Conservation (phyloP, 176 grass and related monocot species). For the Aegilops umbellulata region DNA sequence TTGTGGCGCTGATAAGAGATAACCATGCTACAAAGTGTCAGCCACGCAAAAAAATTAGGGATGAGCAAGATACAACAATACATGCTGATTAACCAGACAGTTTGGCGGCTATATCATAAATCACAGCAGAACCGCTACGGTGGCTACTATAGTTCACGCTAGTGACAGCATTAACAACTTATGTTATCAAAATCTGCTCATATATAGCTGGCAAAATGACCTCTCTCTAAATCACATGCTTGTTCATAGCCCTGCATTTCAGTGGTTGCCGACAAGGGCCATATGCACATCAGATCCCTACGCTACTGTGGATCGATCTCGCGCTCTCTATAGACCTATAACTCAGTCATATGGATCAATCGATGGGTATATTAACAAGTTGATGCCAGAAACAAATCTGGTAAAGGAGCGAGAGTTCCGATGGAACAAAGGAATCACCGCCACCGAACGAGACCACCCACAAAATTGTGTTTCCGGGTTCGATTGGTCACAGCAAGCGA, state of each 20-base stretch:
- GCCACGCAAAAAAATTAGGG: neutral
- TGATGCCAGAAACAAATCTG: neutral
- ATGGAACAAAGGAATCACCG: neutral
- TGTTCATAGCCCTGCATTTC: neutral
- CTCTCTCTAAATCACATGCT: neutral
- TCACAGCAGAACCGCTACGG: neutral
- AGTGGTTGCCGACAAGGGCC: neutral
- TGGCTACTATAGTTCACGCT: neutral
- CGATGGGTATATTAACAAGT: neutral
- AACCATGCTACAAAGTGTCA: neutral
- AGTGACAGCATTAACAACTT: neutral
- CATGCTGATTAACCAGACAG: conserved; percentile 1
- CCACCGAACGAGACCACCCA: neutral
- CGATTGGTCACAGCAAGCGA: neutral
- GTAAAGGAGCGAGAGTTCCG: neutral
- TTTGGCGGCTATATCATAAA: neutral
- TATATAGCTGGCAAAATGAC: neutral
- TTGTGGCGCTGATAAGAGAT: neutral
- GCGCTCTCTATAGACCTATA: neutral
- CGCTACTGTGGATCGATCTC: neutral
- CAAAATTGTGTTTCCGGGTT: neutral
- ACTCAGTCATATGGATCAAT: neutral
- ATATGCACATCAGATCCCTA: neutral
- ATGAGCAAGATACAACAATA: neutral
- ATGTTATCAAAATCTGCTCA: neutral